Percentiles rank a stretch among this genome's conserved stretches.
These are phyloP conservation scores for Mycena indigotica DNA, from an alignment of 768 basidiomycete species.

Conservation along the genomic window DNA sequence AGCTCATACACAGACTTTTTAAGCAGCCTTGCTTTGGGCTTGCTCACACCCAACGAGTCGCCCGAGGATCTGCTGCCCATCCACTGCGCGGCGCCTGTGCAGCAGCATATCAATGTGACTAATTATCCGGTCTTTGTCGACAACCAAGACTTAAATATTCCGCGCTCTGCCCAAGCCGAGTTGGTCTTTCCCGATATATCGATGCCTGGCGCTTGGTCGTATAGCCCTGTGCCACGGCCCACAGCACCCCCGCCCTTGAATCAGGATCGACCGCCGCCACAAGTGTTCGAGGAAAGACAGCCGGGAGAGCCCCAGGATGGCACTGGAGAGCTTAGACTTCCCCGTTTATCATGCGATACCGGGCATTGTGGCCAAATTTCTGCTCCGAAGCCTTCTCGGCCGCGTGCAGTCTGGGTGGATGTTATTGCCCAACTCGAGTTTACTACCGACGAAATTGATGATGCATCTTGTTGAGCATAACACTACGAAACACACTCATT, in stretches of 20 bases:
- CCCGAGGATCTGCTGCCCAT: too few species aligned
- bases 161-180: not conserved
- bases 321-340: not conserved
- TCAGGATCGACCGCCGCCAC: not conserved
- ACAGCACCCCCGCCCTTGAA: not conserved
- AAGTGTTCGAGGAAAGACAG: not conserved
- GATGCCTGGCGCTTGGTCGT: not conserved
- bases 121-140: too few species aligned
- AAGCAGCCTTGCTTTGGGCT: too few species aligned
- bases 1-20: too few species aligned
- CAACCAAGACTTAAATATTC: not conserved
- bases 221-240: not conserved
- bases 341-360: not conserved
- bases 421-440: not conserved
- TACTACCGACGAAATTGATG: not conserved
- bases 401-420: not conserved
- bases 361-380: not conserved
- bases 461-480: not conserved
- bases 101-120: too few species aligned
- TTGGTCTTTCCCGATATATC: not conserved
- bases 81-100: too few species aligned
- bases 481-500: not conserved
- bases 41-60: too few species aligned
- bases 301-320: too few species aligned
- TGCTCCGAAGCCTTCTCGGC: not conserved